These are phyloP conservation scores for Irpex sp. DNA, from an alignment of 1,284 basidiomycete species.

Conservation along the genomic window DNA sequence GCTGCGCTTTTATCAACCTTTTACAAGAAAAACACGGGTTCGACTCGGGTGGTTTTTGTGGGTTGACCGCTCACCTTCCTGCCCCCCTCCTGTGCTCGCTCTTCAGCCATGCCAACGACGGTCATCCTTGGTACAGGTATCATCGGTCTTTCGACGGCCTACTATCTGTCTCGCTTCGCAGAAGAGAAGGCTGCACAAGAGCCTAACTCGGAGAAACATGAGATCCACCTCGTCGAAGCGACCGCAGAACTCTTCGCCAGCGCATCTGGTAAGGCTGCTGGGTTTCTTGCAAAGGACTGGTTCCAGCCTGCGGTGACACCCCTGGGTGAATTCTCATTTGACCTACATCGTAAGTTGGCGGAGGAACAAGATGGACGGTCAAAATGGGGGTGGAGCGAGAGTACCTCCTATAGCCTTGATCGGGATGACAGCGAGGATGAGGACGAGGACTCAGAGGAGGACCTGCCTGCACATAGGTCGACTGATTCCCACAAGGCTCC, in stretches of 20 bases:
- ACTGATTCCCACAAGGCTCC: background rate
- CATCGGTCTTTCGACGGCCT: constrained; percentile 54
- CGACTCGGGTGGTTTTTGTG: background rate
- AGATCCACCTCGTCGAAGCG: constrained; percentile 33
- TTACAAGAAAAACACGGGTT: background rate
- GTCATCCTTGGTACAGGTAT: constrained; percentile 50
- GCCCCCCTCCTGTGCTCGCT: too few species aligned
- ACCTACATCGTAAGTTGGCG: constrained; percentile 54
- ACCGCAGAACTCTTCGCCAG: constrained; percentile 35
- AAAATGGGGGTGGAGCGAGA: constrained; percentile 55
- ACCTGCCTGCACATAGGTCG: background rate
- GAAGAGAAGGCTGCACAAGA: constrained; percentile 1
- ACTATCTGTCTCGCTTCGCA: constrained; percentile 35
- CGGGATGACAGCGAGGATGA: constrained; percentile 15
- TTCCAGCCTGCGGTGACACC: constrained; percentile 45
- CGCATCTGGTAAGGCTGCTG: constrained; percentile 62
- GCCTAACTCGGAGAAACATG: constrained; percentile 14
- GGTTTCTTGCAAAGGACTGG: constrained; percentile 68
- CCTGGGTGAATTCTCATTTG: constrained; percentile 54
- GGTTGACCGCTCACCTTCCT: background rate
- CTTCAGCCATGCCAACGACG: constrained; percentile 25
- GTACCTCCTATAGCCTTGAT: constrained; percentile 28
- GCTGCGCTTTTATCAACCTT: too few species aligned
- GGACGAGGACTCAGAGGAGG: constrained; percentile 1
- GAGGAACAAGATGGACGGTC: constrained; percentile 44